Evolutionary conservation across 2,329 filamentous ascomycete genomes (phyloP).

Genomic region (Dactylellina leptospora): DNA sequence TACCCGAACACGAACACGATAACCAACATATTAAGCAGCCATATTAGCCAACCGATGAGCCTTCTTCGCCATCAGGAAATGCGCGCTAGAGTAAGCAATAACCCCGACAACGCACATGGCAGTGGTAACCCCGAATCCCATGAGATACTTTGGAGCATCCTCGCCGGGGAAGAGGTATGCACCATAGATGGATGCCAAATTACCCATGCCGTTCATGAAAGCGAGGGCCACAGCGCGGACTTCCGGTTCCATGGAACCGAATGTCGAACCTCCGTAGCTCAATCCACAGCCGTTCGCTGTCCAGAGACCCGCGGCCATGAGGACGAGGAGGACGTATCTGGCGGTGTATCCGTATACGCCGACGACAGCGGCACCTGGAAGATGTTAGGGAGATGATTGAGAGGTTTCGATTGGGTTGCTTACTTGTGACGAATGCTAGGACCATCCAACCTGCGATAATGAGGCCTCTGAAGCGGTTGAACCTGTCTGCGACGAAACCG

Average conservation of each 20-base stretch:
- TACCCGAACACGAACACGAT: too few species aligned
- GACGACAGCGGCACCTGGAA: conserved; percentile 59
- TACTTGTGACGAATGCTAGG: conserved; percentile 58
- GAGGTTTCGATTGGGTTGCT: background rate
- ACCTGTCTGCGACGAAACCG: conserved; percentile 64
- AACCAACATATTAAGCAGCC: too few species aligned
- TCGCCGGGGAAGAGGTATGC: conserved; percentile 65
- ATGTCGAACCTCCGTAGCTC: conserved; percentile 64
- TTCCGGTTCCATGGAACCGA: conserved; percentile 64
- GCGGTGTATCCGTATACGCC: conserved; percentile 65
- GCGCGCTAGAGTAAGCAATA: conserved; percentile 56
- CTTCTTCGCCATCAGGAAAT: conserved; percentile 56
- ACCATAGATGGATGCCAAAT: conserved; percentile 68
- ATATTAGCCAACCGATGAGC: too few species aligned
- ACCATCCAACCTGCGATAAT: conserved; percentile 65
- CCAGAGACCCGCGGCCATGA: conserved; percentile 68
- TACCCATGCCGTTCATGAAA: conserved; percentile 67
- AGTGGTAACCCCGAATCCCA: conserved; percentile 61
- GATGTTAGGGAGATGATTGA: background rate
- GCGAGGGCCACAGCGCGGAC: conserved; percentile 66
- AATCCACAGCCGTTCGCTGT: conserved; percentile 65
- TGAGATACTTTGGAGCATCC: conserved; percentile 65
- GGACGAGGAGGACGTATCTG: conserved; percentile 66
- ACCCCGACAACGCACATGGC: conserved; percentile 59
- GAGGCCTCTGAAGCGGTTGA: conserved; percentile 63